These are phyloP conservation scores for Ustilago vetiveriae DNA, from an alignment of 1,284 basidiomycete species.

Conservation along the genomic window DNA sequence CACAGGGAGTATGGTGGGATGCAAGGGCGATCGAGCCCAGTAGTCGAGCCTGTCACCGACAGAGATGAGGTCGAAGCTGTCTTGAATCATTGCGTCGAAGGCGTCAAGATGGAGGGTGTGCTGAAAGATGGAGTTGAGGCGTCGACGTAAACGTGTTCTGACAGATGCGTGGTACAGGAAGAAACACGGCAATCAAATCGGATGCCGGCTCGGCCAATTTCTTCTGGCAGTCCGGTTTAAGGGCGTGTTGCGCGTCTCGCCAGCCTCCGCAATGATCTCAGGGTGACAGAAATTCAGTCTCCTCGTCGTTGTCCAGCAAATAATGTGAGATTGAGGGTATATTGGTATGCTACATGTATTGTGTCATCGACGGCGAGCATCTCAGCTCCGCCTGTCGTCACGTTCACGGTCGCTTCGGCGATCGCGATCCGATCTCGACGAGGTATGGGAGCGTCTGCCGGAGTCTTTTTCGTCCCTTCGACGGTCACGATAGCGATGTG, in stretches of 20 bases:
- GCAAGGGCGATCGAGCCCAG: slow-evolving; percentile 20
- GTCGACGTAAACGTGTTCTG: not conserved
- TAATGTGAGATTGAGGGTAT: not conserved
- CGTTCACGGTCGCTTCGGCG: slow-evolving; percentile 44
- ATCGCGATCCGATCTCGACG: slow-evolving; percentile 35
- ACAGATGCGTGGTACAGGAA: slow-evolving; percentile 7
- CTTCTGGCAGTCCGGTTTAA: not conserved
- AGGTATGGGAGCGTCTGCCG: slow-evolving; percentile 8
- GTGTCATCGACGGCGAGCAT: slow-evolving; percentile 18
- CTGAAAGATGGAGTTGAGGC: not conserved
- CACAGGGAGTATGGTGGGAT: slow-evolving; percentile 36
- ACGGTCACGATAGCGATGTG: slow-evolving; percentile 35
- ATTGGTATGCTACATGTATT: too few relatives aligned
- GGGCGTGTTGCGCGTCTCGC: slow-evolving; percentile 21
- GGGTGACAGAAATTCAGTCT: not conserved
- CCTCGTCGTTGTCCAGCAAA: not conserved
- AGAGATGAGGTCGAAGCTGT: slow-evolving; percentile 3
- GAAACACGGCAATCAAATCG: slow-evolving; percentile 13
- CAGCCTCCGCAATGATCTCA: not conserved
- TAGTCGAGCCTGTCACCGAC: slow-evolving; percentile 18
- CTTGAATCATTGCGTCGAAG: slow-evolving; percentile 5
- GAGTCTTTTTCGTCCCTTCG: slow-evolving; percentile 14
- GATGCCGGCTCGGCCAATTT: not conserved
- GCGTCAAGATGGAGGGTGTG: not conserved
- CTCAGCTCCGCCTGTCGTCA: slow-evolving; percentile 15